Percentiles rank a stretch among this genome's conserved stretches.
Conservation (phyloP, 225 moss, liverwort and hornwort genomes). For the Neckera pumila region DNA sequence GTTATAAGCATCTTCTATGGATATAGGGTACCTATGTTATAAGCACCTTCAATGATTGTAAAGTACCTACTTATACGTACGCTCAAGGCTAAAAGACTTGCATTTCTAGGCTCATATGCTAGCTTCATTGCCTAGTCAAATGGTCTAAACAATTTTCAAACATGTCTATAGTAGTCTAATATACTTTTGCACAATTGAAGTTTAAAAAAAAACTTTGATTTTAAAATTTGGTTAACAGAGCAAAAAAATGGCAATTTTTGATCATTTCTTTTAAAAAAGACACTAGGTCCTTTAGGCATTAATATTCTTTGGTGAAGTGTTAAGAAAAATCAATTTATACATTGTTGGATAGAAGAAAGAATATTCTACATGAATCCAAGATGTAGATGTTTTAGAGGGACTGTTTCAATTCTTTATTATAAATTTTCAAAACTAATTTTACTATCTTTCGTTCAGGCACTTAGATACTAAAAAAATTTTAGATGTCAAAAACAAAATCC, state of each 20-base stretch:
- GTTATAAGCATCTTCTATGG: no score
- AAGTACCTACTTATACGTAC: no score
- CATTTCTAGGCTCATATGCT: no score
- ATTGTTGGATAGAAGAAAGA: not conserved
- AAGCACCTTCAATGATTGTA: no score
- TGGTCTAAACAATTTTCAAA: not conserved
- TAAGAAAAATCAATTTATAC: not conserved
- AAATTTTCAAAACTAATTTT: not conserved
- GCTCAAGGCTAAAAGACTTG: no score
- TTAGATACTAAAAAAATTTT: no score
- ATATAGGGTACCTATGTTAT: no score
- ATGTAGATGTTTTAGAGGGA: not conserved
- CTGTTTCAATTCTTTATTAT: not conserved
- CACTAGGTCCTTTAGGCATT: not conserved
- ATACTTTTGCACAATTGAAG: rapidly evolving
- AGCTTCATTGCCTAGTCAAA: no score
- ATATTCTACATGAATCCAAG: not conserved
- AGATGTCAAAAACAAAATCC: not conserved
- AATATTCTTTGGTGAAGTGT: not conserved
- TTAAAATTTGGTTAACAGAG: not conserved
- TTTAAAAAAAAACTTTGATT: no score
- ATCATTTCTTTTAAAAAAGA: not conserved
- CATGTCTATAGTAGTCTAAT: no score
- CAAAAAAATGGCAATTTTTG: not conserved
- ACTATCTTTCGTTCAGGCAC: not conserved